Conservation (phyloP, 305 asterid species). For the Fraxinus sp. region DNA sequence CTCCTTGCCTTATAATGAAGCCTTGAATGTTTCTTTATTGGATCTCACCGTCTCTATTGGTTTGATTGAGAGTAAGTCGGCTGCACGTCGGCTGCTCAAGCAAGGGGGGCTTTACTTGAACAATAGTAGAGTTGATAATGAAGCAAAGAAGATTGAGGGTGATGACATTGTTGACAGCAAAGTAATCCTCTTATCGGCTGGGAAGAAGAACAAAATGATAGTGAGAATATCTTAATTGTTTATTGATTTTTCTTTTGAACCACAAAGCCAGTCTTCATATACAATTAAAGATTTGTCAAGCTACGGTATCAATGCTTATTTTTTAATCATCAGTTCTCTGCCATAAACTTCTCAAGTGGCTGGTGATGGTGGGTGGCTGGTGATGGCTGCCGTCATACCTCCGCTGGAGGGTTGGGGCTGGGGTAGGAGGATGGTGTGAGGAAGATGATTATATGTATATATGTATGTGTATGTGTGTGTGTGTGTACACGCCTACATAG, state of each 20-base stretch:
- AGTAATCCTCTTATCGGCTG: constrained; percentile 76
- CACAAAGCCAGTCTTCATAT: background rate
- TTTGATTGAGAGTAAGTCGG: constrained; percentile 77
- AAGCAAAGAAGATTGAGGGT: constrained; percentile 68
- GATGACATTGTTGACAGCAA: constrained; percentile 77
- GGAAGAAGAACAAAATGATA: constrained; percentile 91
- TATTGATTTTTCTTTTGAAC: background rate
- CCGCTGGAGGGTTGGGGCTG: background rate
- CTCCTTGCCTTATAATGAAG: constrained; percentile 47
- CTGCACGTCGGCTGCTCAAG: constrained; percentile 78
- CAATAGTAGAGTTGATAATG: constrained; percentile 63
- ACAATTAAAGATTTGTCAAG: background rate
- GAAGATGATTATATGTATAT: background rate
- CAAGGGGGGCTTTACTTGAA: constrained; percentile 93
- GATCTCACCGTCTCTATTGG: constrained; percentile 69
- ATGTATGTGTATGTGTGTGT: background rate
- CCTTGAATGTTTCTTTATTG: constrained; percentile 49
- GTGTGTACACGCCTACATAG: background rate
- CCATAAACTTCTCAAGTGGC: background rate
- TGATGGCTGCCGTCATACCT: background rate
- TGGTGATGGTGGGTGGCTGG: background rate
- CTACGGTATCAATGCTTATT: background rate
- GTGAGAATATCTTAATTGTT: constrained; percentile 58
- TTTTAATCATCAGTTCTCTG: background rate
- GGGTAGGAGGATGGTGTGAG: background rate